Conservation (phyloP, 148 eudicot species). For the Amaranthus palmeri region DNA sequence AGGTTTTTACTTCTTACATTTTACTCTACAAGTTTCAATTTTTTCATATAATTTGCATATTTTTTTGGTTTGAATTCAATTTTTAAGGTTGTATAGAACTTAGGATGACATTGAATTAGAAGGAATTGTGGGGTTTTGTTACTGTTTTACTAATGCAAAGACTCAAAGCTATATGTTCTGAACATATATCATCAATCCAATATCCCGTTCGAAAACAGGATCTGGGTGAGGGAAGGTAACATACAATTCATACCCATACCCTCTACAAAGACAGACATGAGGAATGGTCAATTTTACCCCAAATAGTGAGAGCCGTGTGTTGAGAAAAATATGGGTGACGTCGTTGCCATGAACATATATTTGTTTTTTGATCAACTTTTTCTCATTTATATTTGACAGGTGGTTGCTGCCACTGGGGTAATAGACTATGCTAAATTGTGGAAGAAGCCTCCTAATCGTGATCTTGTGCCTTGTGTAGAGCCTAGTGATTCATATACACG, state of each 20-base stretch:
- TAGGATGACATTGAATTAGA: background rate
- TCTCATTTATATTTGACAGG: constrained; percentile 84
- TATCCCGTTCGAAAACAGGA: no score
- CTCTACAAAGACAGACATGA: no score
- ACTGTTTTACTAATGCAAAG: background rate
- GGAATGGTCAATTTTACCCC: no score
- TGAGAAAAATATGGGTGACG: no score
- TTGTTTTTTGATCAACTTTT: constrained; percentile 42
- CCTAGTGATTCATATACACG: constrained; percentile 54
- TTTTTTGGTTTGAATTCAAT: background rate
- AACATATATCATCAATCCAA: background rate
- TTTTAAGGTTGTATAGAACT: background rate
- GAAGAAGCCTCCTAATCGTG: constrained; percentile 81
- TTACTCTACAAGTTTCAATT: constrained; percentile 7
- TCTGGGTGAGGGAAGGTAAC: no score
- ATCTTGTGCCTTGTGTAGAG: constrained; percentile 63
- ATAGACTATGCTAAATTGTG: constrained; percentile 54
- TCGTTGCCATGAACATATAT: no score
- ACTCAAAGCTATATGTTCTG: constrained; percentile 1
- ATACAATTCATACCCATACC: no score
- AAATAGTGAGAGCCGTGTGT: no score
- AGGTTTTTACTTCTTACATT: constrained; percentile 42
- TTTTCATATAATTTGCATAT: background rate
- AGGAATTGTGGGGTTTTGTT: background rate
- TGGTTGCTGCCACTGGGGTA: constrained; percentile 48